These are phyloP conservation scores for Trichocladium uniseriatum DNA, from an alignment of 495 filamentous ascomycete species.

Conservation along the genomic window DNA sequence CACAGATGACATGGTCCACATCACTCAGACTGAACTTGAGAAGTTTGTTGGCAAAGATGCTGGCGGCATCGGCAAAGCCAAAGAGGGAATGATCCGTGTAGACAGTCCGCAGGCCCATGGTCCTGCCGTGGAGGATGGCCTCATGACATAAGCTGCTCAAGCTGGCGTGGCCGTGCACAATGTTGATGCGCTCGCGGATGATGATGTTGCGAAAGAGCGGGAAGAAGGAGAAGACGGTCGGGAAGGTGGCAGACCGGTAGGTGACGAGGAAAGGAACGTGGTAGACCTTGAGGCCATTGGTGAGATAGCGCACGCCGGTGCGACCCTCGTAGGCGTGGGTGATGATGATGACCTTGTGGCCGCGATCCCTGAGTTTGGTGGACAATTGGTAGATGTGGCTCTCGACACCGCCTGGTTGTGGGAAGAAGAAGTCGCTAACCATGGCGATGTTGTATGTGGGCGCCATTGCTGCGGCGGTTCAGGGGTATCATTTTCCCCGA, in stretches of 20 bases:
- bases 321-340: constrained; percentile 92
- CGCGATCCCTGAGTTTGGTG: constrained; percentile 89
- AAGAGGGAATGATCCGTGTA: constrained; percentile 98
- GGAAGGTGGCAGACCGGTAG: constrained; percentile 89
- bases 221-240: constrained; percentile 97
- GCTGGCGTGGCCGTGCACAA: constrained; percentile 92
- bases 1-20: constrained; percentile 95
- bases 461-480: constrained; percentile 35
- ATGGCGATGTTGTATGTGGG: constrained; percentile 61
- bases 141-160: constrained; percentile 89
- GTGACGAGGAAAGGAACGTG: constrained; percentile 94
- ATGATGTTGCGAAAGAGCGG: constrained; percentile 94
- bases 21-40: constrained; percentile 94
- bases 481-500: constrained; percentile 5
- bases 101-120: constrained; percentile 90
- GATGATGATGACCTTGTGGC: constrained; percentile 96
- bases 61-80: constrained; percentile 92
- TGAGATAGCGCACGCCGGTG: constrained; percentile 91
- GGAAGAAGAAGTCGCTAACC: constrained; percentile 99
- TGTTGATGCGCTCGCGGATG: constrained; percentile 86
- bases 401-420: constrained; percentile 91
- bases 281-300: constrained; percentile 96
- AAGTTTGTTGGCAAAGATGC: constrained; percentile 92
- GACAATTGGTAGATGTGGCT: constrained; percentile 98
- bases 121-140: constrained; percentile 87